Percentiles rank a stretch among this genome's conserved stretches.
Conservation (phyloP, 2,329 filamentous ascomycete species). For the Plenodomus biglobosus region DNA sequence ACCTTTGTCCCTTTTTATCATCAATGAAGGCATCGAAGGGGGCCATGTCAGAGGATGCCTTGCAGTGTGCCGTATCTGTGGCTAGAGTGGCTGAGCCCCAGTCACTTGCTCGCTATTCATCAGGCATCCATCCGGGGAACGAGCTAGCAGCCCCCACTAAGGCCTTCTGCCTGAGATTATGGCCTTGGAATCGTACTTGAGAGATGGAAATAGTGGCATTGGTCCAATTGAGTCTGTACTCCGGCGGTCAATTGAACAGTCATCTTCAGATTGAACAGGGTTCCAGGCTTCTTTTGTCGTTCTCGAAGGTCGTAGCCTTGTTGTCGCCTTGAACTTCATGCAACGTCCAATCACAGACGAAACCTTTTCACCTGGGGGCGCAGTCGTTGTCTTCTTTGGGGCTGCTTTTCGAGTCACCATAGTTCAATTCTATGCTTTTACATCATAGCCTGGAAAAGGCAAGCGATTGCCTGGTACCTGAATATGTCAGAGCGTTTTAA, state of each 20-base stretch:
- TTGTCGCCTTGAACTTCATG: slow-evolving; percentile 29
- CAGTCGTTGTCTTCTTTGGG: slow-evolving; percentile 20
- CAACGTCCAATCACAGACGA: slow-evolving; percentile 11
- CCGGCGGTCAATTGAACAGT: slow-evolving; percentile 22
- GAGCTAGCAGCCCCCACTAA: slow-evolving; percentile 14
- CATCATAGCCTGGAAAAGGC: slow-evolving; percentile 40
- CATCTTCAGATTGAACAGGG: slow-evolving; percentile 24
- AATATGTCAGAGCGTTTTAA: slow-evolving; percentile 13
- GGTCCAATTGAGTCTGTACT: slow-evolving; percentile 14
- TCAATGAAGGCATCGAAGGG: background rate
- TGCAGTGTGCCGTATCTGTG: slow-evolving; percentile 29
- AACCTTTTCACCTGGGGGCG: slow-evolving; percentile 20
- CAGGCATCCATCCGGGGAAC: background rate
- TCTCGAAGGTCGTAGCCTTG: slow-evolving; percentile 35
- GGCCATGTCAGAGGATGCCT: slow-evolving; percentile 22
- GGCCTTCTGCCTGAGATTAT: slow-evolving; percentile 30
- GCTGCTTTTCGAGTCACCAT: slow-evolving; percentile 17
- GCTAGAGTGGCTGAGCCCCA: slow-evolving; percentile 12
- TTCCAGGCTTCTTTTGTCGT: slow-evolving; percentile 23
- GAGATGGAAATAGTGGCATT: background rate
- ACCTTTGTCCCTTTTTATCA: background rate
- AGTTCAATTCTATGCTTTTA: slow-evolving; percentile 17
- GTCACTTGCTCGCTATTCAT: background rate
- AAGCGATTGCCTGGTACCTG: slow-evolving; percentile 29
- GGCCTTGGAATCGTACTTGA: slow-evolving; percentile 24